Conservation (phyloP, 2,329 filamentous ascomycete genomes). For the Laburnicola sp. region DNA sequence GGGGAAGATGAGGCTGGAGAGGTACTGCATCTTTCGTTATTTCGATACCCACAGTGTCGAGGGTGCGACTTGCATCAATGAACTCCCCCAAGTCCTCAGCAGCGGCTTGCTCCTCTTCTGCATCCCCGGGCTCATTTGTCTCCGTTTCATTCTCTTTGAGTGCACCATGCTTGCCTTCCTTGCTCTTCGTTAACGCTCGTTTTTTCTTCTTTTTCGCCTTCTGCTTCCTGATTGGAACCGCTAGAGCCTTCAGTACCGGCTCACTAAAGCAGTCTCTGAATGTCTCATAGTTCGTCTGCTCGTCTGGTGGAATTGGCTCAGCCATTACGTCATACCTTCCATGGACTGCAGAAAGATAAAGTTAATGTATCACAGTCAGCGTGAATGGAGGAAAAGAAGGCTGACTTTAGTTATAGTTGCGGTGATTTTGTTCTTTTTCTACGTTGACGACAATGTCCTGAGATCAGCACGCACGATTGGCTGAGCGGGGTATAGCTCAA, state of each 20-base stretch:
- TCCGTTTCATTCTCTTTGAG: constrained; percentile 16
- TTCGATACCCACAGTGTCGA: not conserved
- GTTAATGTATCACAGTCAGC: not conserved
- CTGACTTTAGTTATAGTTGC: not conserved
- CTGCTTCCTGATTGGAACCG: constrained; percentile 48
- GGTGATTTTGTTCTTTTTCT: not conserved
- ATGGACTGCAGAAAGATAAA: not conserved
- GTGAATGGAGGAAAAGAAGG: not conserved
- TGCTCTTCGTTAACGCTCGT: too few relatives aligned
- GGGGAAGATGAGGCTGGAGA: constrained; percentile 70
- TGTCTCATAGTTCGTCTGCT: constrained; percentile 62
- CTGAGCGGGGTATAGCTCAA: not conserved
- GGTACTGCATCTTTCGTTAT: constrained; percentile 55
- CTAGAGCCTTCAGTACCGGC: constrained; percentile 65
- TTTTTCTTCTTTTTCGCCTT: constrained; percentile 47
- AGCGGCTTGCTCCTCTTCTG: constrained; percentile 25
- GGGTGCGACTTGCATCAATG: constrained; percentile 60
- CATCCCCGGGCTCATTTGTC: constrained; percentile 8
- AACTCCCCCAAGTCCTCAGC: constrained; percentile 77
- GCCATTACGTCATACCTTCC: constrained; percentile 26
- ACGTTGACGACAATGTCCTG: constrained; percentile 25
- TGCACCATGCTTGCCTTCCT: constrained; percentile 38
- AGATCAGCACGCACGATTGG: constrained; percentile 1
- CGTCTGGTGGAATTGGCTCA: constrained; percentile 40
- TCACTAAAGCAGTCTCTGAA: constrained; percentile 77